Base-by-base conservation (phyloP, 78 protist species). In the Capsaspora owczarzaki region DNA sequence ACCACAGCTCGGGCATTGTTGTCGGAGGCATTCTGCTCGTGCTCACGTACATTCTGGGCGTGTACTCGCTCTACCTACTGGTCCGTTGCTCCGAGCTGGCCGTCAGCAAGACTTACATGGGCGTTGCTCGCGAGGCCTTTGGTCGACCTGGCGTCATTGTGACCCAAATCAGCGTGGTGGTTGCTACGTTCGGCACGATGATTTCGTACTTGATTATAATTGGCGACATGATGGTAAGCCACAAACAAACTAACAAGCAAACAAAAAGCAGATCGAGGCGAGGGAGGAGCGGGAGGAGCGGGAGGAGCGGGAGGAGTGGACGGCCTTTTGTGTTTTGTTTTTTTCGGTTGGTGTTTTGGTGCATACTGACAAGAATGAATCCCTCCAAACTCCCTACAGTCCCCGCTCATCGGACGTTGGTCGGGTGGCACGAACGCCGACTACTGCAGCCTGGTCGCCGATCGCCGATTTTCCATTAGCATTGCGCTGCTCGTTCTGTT, bases 151-250 rank as follows among this genome's bases (percentile, higher is more conserved):
- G 51, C 10, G 4, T 8, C 35, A 2, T 76, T 5, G 20, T 76
- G 4, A 66, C 49, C 42, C 51, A 76, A 6, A 38, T 76, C 44
- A 47, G 14, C 70, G 49, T 76, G 27, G 53, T 76, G 40, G 27
- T 76, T 4, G 33, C 80, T 46, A 61, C 74, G 22, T 25, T 20
- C 23, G 80, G 51, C 14, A 76, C 47, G 33, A 27, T 8, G 38
- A 41, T 76, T 10, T 61, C 80, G 8, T 76, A 76, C 80, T 76
- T 76, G 14, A 33, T 41, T 27, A 29, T 76, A 23, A n/a, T 76
- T 31, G 80, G 80, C 16, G 80, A 76, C 66, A 29, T n/a, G n/a
- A n/a, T n/a, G n/a, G n/a, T n/a, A n/a, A n/a, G n/a, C n/a, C n/a
- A n/a, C n/a, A n/a, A n/a, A n/a, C n/a, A n/a, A n/a, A n/a, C n/a